phyloP scores from a whole-genome alignment of 2,329 filamentous ascomycete species.

The Coniochaeta prunicola region DNA sequence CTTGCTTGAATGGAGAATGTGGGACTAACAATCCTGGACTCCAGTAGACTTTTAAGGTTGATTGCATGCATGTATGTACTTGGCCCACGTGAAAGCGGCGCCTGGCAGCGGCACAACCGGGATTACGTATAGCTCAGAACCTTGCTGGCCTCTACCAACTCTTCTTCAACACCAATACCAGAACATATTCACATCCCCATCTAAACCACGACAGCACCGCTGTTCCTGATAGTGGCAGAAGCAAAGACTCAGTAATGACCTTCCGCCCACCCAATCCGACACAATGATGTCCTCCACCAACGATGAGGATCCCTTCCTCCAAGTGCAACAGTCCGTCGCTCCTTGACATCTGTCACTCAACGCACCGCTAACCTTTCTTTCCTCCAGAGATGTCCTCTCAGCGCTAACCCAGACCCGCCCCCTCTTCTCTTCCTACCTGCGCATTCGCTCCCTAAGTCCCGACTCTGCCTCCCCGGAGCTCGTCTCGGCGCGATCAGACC shows the following conservation, averaged over 20 bases:
- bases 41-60: too few relatives aligned
- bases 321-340: conserved; percentile 57
- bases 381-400: conserved; percentile 72
- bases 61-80: too few relatives aligned
- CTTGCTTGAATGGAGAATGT: too few relatives aligned
- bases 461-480: conserved; percentile 74
- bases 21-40: too few relatives aligned
- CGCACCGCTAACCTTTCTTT: conserved; percentile 1
- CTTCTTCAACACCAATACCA: neutral
- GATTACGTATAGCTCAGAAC: neutral
- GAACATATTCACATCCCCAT: neutral
- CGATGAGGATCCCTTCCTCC: conserved; percentile 64
- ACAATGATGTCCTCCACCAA: conserved; percentile 62
- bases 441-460: conserved; percentile 81
- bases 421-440: conserved; percentile 89
- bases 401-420: conserved; percentile 76
- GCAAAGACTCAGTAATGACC: too few relatives aligned
- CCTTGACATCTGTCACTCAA: neutral
- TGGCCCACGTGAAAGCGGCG: too few relatives aligned
- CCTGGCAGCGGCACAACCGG: neutral
- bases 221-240: neutral
- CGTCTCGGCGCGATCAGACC: conserved; percentile 64
- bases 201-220: neutral
- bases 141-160: neutral
- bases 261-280: conserved; percentile 6